Base-by-base conservation (phyloP, 2,329 filamentous ascomycete species). In the Fusarium nelsonii region DNA sequence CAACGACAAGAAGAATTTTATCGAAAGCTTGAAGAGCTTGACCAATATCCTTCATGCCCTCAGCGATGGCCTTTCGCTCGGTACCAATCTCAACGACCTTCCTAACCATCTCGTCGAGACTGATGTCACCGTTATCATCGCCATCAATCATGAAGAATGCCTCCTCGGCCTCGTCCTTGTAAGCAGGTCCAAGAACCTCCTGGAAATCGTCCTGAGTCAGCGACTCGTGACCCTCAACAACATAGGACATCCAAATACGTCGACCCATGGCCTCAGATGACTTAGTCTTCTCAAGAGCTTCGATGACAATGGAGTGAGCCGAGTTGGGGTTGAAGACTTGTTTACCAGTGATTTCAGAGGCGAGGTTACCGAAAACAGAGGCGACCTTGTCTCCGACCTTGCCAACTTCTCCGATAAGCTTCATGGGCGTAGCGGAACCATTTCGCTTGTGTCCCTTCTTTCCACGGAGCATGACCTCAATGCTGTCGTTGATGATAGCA, bases 191-290 rank as follows among this genome's bases (percentile, higher is more conserved):
- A 62, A 99, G 90, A 11, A 98, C 95, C 77, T 98, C 95, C 32
- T 90, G 78, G 37, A 99, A 86, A 76, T 99, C 96, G 6, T 97
- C 93, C 10, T 87, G 80, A 71, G 87, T 92, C 10, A 99, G 84
- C 1, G 90, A 84, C 40, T 97, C 93, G 61, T 90, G 90, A 73
- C 93, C 94, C 79, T 98, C 95, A 6, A 96, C 89, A 2, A 97
- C 96, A 77, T 97, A 97, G 1, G 94, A 97, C 93, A 97, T 97
- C 96, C 96, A 98, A 67, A 98, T 91, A 75, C 96, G 91, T 71
- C 89, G 91, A n/a, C 93, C 94, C 60, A 98, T 83, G n/a, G 96
- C 96, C 78, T 98, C 94, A 0, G 94, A 93, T 8, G 93, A 92
- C 63, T 87, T 85, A 43, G 88, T 89, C 81, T 93, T 95, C 79